Percentiles rank a stretch among this genome's conserved stretches.
phyloP scores from a whole-genome alignment of 192 early-diverging fungal genomes.

The Physocladia obscura region DNA sequence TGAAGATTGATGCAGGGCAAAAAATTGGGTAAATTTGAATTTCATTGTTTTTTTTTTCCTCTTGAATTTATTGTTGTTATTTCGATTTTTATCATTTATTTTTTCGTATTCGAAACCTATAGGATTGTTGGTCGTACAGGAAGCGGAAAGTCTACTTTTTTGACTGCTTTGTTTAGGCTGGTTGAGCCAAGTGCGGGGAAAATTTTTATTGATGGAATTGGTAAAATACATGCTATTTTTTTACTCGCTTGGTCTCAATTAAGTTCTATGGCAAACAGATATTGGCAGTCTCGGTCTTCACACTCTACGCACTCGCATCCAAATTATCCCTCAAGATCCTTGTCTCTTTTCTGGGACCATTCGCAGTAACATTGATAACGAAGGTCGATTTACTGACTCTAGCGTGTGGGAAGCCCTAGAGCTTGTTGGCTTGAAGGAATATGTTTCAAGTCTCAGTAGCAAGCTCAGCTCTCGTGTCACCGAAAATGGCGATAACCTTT shows the following conservation, averaged over 20 bases:
- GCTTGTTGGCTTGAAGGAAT: conserved; percentile 69
- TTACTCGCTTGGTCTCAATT: conserved; percentile 21
- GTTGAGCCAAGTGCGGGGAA: conserved; percentile 54
- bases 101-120: not conserved
- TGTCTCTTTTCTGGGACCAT: conserved; percentile 67
- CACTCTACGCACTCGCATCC: conserved; percentile 56
- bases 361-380: conserved; percentile 79
- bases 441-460: conserved; percentile 21
- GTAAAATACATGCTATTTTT: conserved; percentile 70
- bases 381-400: conserved; percentile 64
- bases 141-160: conserved; percentile 75
- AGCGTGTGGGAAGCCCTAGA: conserved; percentile 76
- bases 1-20: conserved; percentile 64
- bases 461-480: conserved; percentile 60
- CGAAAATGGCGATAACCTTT: conserved; percentile 78
- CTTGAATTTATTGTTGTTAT: too few relatives aligned
- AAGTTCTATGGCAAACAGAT: conserved; percentile 77
- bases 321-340: conserved; percentile 61
- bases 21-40: too few relatives aligned
- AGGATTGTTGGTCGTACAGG: conserved; percentile 64
- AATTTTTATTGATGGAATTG: conserved; percentile 72
- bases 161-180: conserved; percentile 71
- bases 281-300: conserved; percentile 59
- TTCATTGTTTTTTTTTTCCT: too few relatives aligned
- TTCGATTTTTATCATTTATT: not conserved